Evolutionary conservation across 179 eudicot species (phyloP), one percentile per base, ranked within the genome.

Genomic region (Beta macrorhiza): DNA sequence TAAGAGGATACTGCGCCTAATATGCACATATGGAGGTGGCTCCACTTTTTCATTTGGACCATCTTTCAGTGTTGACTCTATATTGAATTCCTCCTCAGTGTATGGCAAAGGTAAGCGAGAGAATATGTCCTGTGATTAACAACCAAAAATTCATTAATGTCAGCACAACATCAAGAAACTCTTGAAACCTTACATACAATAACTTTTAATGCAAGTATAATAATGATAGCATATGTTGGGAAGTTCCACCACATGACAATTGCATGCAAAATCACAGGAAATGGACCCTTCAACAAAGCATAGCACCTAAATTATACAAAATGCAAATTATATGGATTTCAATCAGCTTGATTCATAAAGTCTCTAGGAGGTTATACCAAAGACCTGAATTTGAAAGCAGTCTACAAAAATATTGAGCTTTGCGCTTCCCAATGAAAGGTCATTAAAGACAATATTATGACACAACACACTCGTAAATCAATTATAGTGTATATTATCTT

Each of bases 1-100:
- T 16, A 58, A 29, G 63, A 86, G 96, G 99, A 96, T 96, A 96
- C 99, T 96, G 74, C 99, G 93, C 81, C 89, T 94, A 78, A 94
- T 92, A 82, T 89, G 94, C 79, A 88, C 91, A 82, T 90, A 96
- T 42, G 93, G 80, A 85, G 93, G 91, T 68, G 90, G 91, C 82
- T 89, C 95, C 83, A 84, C 37, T 71, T 83, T 87, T 63, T 84
- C 83, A 82, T 80, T 87, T 75, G 84, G 67, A 58, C 47, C 45
- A 29, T 90, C 96, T 83, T 86, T 89, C 85, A 87, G 82, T 56
- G 80, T 83, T 67, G 86, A 77, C 74, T 86, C 97, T 76, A 94
- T 74, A 81, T 86, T 84, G 88, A 93, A 96, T 82, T 94, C 98
- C 82, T 93, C 90, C 69, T 84, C 89, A n/a, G 51, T 58, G 76